Conservation (phyloP, 305 asterid species). For the Solanum hybrid region DNA sequence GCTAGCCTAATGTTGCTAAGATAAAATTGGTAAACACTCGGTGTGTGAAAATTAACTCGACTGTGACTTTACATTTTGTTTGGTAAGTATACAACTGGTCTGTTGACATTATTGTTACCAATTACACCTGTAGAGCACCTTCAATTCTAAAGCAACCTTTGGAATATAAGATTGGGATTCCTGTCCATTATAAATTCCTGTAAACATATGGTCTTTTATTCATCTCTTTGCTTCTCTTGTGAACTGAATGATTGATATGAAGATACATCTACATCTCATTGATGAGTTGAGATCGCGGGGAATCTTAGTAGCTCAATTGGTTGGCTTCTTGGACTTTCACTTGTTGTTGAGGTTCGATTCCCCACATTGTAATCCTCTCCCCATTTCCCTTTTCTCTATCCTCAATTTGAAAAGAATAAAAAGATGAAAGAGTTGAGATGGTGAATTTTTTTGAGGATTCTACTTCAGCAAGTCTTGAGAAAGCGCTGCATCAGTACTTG, state of each 20-base stretch:
- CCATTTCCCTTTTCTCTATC: not conserved
- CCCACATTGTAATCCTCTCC: not conserved
- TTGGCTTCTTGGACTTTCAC: not conserved
- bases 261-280: not conserved
- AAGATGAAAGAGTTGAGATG: not conserved
- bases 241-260: conserved; percentile 1
- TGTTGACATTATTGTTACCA: not conserved
- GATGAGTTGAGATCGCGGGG: not conserved
- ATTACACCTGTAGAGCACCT: not conserved
- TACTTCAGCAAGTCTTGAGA: not conserved
- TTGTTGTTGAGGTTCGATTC: not conserved
- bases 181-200: not conserved
- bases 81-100: not conserved
- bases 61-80: not conserved
- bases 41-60: not conserved
- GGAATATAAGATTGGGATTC: not conserved
- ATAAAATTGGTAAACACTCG: not conserved
- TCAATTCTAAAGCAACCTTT: not conserved
- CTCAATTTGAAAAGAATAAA: not conserved
- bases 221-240: not conserved
- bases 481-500: not conserved
- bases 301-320: not conserved
- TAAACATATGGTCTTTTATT: not conserved
- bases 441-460: not conserved
- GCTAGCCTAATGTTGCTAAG: not conserved